These are phyloP conservation scores for Mycena sanguinolenta DNA, from an alignment of 768 basidiomycete species.

Conservation along the genomic window DNA sequence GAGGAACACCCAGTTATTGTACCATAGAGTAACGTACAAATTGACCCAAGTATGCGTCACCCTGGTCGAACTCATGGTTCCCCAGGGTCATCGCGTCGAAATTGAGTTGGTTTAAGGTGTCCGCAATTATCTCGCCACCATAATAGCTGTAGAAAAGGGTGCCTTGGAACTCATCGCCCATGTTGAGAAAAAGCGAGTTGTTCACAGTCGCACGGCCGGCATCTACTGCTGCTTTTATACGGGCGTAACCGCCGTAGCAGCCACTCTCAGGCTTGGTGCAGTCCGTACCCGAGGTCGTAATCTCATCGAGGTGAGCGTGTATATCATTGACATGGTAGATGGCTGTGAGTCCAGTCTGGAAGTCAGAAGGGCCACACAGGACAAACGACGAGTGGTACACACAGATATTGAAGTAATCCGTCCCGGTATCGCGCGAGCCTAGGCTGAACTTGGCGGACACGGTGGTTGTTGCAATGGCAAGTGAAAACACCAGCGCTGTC, in stretches of 20 bases:
- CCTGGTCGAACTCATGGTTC: conserved; percentile 63
- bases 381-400: neutral
- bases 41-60: conserved; percentile 52
- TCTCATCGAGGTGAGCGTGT: conserved; percentile 59
- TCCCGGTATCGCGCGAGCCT: no score
- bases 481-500: conserved; percentile 1
- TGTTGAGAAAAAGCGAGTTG: conserved; percentile 58
- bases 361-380: conserved; percentile 15
- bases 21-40: conserved; percentile 39
- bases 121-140: conserved; percentile 57
- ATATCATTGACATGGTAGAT: conserved; percentile 61
- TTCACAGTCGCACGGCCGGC: conserved; percentile 45
- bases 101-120: conserved; percentile 56
- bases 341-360: conserved; percentile 14
- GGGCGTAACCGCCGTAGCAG: conserved; percentile 59
- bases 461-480: conserved; percentile 10
- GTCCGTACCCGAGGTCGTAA: conserved; percentile 51
- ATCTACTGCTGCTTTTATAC: conserved; percentile 56
- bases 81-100: conserved; percentile 62
- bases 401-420: conserved; percentile 28
- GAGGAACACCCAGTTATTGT: neutral
- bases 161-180: conserved; percentile 64
- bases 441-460: conserved; percentile 13
- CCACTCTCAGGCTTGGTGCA: conserved; percentile 51
- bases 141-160: conserved; percentile 60